Evolutionary conservation across 1,139 yeast genomes (phyloP).

Genomic region (Nadsonia starkeyi-henricii): DNA sequence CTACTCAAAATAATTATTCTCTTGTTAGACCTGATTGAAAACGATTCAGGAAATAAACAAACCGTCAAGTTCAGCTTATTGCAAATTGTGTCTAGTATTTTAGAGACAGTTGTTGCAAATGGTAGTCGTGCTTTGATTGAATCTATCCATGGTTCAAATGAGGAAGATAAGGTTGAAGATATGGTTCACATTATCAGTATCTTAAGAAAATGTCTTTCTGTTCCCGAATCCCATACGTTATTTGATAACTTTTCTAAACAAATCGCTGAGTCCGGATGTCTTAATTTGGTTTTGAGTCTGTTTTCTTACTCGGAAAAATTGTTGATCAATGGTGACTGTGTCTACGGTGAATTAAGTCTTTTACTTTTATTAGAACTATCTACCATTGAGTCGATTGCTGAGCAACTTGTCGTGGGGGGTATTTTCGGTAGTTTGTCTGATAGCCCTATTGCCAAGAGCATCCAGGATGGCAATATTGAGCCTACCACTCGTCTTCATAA

Average conservation of each 20-base stretch:
- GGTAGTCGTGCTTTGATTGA: slow-evolving; percentile 18
- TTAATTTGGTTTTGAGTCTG: slow-evolving; percentile 47
- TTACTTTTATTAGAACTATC: slow-evolving; percentile 59
- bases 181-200: slow-evolving; percentile 48
- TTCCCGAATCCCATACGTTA: slow-evolving; percentile 38
- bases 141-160: slow-evolving; percentile 12
- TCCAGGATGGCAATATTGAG: slow-evolving; percentile 52
- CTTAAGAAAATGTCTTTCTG: slow-evolving; percentile 40
- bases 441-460: slow-evolving; percentile 52
- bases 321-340: slow-evolving; percentile 43
- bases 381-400: slow-evolving; percentile 49
- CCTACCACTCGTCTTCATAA: slow-evolving; percentile 43
- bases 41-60: neutral
- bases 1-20: slow-evolving; percentile 16
- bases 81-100: slow-evolving; percentile 16
- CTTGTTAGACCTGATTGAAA: slow-evolving; percentile 14
- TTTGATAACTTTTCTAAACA: slow-evolving; percentile 39
- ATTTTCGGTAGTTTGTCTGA: slow-evolving; percentile 58
- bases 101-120: slow-evolving; percentile 18
- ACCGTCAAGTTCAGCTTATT: slow-evolving; percentile 10
- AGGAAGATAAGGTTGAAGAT: slow-evolving; percentile 44
- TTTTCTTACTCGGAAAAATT: slow-evolving; percentile 57
- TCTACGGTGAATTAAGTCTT: slow-evolving; percentile 61
- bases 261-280: slow-evolving; percentile 44
- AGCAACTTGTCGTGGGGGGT: slow-evolving; percentile 49